A percentile compares a stretch with the other conserved stretches of the same genome.
phyloP scores from a whole-genome alignment of 2,329 filamentous ascomycete species.

The Cladophialophora psammophila region DNA sequence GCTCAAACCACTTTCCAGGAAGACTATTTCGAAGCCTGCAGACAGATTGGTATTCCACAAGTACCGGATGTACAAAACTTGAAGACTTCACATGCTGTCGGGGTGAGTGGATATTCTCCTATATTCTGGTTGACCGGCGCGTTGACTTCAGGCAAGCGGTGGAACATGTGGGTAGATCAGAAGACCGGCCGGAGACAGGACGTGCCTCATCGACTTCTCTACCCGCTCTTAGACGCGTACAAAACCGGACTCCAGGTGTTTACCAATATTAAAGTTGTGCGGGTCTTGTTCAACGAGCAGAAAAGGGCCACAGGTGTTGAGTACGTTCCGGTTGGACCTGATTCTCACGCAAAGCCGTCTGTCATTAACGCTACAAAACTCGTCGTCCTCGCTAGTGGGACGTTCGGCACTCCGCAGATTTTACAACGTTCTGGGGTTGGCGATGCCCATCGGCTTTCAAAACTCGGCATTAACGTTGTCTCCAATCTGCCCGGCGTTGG shows the following conservation, averaged over 20 bases:
- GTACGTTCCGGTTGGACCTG: constrained; percentile 47
- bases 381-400: constrained; percentile 66
- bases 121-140: no score
- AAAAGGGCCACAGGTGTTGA: constrained; percentile 66
- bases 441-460: constrained; percentile 51
- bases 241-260: constrained; percentile 60
- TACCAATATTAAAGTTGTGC: constrained; percentile 62
- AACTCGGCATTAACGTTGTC: constrained; percentile 52
- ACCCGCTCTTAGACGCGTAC: no score
- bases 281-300: constrained; percentile 61
- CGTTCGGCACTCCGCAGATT: constrained; percentile 63
- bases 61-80: no score
- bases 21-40: no score
- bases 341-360: constrained; percentile 43
- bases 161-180: no score
- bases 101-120: no score
- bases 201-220: no score
- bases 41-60: no score
- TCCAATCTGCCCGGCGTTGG: constrained; percentile 56
- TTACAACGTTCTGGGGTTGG: constrained; percentile 69
- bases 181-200: no score
- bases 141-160: no score
- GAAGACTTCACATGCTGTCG: no score
- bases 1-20: no score
- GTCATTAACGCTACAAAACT: constrained; percentile 59